phyloP scores from a whole-genome alignment of 2,329 filamentous ascomycete genomes.

The Trichoderma sp. region DNA sequence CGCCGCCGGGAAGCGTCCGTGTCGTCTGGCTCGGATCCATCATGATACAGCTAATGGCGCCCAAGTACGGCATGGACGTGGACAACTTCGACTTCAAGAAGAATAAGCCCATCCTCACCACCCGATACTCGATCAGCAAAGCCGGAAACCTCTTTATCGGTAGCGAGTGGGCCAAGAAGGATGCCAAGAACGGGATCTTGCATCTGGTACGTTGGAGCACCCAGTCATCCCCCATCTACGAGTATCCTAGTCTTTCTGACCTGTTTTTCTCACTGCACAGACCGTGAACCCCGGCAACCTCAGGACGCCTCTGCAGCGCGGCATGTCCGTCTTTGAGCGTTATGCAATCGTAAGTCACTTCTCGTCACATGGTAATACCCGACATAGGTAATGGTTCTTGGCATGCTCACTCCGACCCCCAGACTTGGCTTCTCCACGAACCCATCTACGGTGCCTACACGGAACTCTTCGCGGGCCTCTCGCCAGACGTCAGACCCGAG shows the following conservation, averaged over 20 bases:
- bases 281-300: constrained; percentile 44
- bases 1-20: constrained; percentile 30
- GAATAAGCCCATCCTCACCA: not conserved
- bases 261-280: not conserved
- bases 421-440: constrained; percentile 34
- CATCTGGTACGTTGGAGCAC: constrained; percentile 3
- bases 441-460: constrained; percentile 50
- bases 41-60: constrained; percentile 25
- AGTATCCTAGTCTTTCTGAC: not conserved
- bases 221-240: not conserved
- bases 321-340: not conserved
- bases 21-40: constrained; percentile 33
- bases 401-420: not conserved
- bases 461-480: constrained; percentile 50
- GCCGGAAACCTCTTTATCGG: constrained; percentile 24
- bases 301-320: constrained; percentile 38
- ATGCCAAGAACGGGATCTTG: constrained; percentile 30
- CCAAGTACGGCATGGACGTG: constrained; percentile 31
- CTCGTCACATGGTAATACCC: too few relatives aligned
- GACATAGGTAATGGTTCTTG: not conserved
- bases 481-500: constrained; percentile 46
- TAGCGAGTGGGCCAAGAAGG: constrained; percentile 24
- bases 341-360: constrained; percentile 8
- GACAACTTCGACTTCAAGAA: constrained; percentile 35
- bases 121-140: constrained; percentile 23